A percentile compares a stretch with the other conserved stretches of the same genome.
Conservation (phyloP, 1,284 basidiomycete species). For the Pseudozyma sp. region DNA sequence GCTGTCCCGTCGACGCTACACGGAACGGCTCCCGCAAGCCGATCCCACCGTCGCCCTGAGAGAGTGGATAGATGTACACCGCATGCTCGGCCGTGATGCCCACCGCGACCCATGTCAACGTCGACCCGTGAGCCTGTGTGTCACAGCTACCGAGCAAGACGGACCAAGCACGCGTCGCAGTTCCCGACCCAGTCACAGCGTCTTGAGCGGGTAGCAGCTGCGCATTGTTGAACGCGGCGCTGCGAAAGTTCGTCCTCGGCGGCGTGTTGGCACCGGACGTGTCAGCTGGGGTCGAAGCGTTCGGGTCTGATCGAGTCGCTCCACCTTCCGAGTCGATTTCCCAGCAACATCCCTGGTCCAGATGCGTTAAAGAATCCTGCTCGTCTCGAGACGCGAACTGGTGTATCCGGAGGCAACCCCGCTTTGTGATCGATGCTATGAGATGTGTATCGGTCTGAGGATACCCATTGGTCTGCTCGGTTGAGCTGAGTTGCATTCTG, state of each 20-base stretch:
- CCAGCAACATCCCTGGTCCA: background rate
- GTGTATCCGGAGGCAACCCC: slow-evolving; percentile 10
- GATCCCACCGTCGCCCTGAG: background rate
- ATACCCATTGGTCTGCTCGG: background rate
- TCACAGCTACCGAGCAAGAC: slow-evolving; percentile 18
- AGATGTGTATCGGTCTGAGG: background rate
- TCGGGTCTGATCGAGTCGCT: background rate
- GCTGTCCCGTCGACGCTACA: slow-evolving; percentile 16
- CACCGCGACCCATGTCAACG: slow-evolving; percentile 23
- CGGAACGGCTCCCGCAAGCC: slow-evolving; percentile 13
- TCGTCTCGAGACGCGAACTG: background rate
- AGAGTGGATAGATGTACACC: slow-evolving; percentile 28
- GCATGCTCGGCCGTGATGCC: slow-evolving; percentile 30
- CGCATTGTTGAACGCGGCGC: slow-evolving; percentile 41
- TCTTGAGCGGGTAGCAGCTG: slow-evolving; percentile 1
- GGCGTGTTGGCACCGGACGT: slow-evolving; percentile 20
- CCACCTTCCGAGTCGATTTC: slow-evolving; percentile 7
- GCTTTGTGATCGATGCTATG: slow-evolving; percentile 22
- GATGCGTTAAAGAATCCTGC: background rate
- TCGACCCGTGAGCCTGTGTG: background rate
- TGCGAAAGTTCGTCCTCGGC: slow-evolving; percentile 20
- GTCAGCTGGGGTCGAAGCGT: background rate
- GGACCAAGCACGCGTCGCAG: slow-evolving; percentile 35
- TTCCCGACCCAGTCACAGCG: background rate
- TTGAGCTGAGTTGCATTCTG: too few species aligned